Evolutionary conservation across 306 rosid species (phyloP).

Genomic region (Purshia tridentata): DNA sequence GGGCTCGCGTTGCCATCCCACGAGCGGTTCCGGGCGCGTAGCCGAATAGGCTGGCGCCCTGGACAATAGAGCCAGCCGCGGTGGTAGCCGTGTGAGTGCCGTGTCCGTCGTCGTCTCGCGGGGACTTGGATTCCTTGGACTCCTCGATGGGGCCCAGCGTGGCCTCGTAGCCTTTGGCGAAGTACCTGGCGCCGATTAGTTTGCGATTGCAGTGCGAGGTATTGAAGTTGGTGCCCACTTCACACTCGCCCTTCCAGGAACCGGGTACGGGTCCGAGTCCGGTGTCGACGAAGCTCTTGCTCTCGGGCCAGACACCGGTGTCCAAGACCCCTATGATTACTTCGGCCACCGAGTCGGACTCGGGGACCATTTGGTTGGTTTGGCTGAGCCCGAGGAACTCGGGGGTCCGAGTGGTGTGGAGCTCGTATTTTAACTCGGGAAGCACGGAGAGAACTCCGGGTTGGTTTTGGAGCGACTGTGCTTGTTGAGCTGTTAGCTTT

Average conservation of each 20-base stretch:
- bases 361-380: slow-evolving; percentile 17
- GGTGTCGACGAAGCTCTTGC: slow-evolving; percentile 73
- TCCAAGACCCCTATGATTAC: slow-evolving; percentile 63
- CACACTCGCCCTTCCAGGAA: slow-evolving; percentile 73
- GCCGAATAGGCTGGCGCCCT: slow-evolving; percentile 51
- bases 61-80: slow-evolving; percentile 59
- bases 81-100: slow-evolving; percentile 85
- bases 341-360: slow-evolving; percentile 34
- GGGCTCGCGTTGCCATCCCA: slow-evolving; percentile 72
- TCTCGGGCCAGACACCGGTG: slow-evolving; percentile 85
- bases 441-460: slow-evolving; percentile 55
- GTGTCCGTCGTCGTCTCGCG: slow-evolving; percentile 77
- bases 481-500: slow-evolving; percentile 50
- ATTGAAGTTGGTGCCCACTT: slow-evolving; percentile 56
- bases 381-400: slow-evolving; percentile 66
- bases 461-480: slow-evolving; percentile 35
- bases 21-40: slow-evolving; percentile 71
- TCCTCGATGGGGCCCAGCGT: slow-evolving; percentile 39
- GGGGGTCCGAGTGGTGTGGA: slow-evolving; percentile 81
- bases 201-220: slow-evolving; percentile 61
- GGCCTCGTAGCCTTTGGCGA: slow-evolving; percentile 48
- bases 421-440: slow-evolving; percentile 54
- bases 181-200: slow-evolving; percentile 72
- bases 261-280: slow-evolving; percentile 63
- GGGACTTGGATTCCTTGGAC: slow-evolving; percentile 45